phyloP scores from a whole-genome alignment of 2,329 filamentous ascomycete species.

The Epichloe brachyelytri region DNA sequence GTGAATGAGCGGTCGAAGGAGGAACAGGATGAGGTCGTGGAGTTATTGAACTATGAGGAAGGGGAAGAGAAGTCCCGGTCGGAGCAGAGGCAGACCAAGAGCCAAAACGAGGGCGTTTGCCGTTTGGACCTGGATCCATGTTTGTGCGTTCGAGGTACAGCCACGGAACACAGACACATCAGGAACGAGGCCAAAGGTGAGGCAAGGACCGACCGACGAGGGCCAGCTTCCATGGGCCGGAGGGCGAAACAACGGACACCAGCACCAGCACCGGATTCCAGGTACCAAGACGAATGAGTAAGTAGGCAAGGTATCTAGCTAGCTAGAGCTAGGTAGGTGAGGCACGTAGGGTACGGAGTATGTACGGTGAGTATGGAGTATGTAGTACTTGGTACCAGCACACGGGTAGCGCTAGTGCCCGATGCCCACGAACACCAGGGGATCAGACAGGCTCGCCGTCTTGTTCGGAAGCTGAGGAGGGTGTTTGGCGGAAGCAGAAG shows the following conservation, averaged over 20 bases:
- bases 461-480: background rate
- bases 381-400: background rate
- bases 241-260: constrained; percentile 11
- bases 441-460: background rate
- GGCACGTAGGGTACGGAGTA: background rate
- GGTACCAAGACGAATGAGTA: background rate
- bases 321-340: background rate
- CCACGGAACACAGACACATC: constrained; percentile 21
- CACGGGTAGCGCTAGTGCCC: background rate
- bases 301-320: background rate
- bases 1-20: constrained; percentile 11
- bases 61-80: constrained; percentile 35
- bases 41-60: constrained; percentile 26
- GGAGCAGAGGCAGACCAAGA: constrained; percentile 35
- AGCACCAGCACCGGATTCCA: background rate
- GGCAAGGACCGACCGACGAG: constrained; percentile 27
- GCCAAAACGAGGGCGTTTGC: constrained; percentile 44
- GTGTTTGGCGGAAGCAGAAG: background rate
- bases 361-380: no score
- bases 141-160: constrained; percentile 28
- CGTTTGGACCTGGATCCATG: constrained; percentile 48
- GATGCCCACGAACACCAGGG: background rate
- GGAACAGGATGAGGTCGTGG: constrained; percentile 7
- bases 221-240: constrained; percentile 17
- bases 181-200: constrained; percentile 20